Conservation (phyloP, 805 yeast genomes). For the Cyberlindnera euphorbiae region DNA sequence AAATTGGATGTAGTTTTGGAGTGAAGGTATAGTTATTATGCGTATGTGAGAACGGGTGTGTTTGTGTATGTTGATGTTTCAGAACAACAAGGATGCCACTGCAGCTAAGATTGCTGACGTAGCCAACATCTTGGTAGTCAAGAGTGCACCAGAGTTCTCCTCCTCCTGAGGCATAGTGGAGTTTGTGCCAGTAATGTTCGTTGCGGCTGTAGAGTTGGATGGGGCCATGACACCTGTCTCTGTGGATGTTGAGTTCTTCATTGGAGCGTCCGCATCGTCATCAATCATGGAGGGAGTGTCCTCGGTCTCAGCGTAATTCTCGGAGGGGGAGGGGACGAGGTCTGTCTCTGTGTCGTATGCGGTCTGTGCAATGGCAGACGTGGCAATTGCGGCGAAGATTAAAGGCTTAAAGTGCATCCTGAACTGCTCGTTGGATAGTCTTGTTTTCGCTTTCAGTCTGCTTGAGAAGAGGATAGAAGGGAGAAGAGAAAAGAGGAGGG, state of each 20-base stretch:
- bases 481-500: no score
- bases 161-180: conserved; percentile 7
- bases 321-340: conserved; percentile 5
- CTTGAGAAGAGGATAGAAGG: no score
- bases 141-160: conserved; percentile 8
- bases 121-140: conserved; percentile 3
- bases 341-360: conserved; percentile 9
- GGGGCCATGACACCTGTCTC: background rate
- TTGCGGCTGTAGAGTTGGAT: conserved; percentile 2
- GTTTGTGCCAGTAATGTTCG: conserved; percentile 8
- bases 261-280: conserved; percentile 4
- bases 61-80: background rate
- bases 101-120: conserved; percentile 4
- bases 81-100: conserved; percentile 14
- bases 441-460: no score
- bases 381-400: conserved; percentile 11
- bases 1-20: no score
- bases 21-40: no score
- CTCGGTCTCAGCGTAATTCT: conserved; percentile 3
- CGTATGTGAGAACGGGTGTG: no score
- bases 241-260: conserved; percentile 5
- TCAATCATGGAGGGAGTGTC: conserved; percentile 3
- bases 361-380: conserved; percentile 25
- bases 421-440: no score
- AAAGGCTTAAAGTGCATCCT: conserved; percentile 16